A percentile compares a stretch with the other conserved stretches of the same genome.
phyloP scores from a whole-genome alignment of 1,284 basidiomycete species.

The Naganishia albida region DNA sequence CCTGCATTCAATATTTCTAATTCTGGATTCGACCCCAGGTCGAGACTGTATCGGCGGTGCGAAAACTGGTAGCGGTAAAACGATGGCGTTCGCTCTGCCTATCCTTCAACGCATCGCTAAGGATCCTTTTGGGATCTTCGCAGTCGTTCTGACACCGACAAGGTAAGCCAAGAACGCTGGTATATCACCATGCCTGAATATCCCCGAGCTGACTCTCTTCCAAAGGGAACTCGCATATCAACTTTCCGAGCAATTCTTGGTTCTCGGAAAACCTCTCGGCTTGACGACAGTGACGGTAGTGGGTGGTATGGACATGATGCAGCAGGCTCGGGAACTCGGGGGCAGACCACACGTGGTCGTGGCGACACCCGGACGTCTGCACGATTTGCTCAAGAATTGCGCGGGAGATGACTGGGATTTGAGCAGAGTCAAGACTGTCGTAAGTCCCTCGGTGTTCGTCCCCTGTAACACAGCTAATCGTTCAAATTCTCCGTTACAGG shows the following conservation, averaged over 20 bases:
- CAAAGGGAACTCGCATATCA: conserved; percentile 92
- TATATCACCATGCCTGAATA: not conserved
- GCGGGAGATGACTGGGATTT: conserved; percentile 81
- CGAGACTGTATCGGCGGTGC: conserved; percentile 95
- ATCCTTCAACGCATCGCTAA: conserved; percentile 84
- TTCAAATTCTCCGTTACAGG: conserved; percentile 57
- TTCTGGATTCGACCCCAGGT: conserved; percentile 39
- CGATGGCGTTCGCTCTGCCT: conserved; percentile 93
- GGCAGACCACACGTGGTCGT: conserved; percentile 89
- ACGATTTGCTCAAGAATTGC: conserved; percentile 79
- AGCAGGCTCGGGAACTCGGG: conserved; percentile 83
- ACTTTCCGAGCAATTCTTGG: conserved; percentile 92
- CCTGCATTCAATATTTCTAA: not conserved
- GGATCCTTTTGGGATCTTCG: conserved; percentile 93
- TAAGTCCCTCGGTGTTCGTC: conserved; percentile 52
- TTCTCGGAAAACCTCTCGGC: conserved; percentile 78
- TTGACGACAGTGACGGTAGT: conserved; percentile 85
- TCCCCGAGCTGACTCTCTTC: conserved; percentile 1
- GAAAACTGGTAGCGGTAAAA: conserved; percentile 97
- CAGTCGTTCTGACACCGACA: conserved; percentile 90
- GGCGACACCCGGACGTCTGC: conserved; percentile 92
- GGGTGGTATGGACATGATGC: conserved; percentile 98
- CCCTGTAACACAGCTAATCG: not conserved
- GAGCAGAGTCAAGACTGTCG: conserved; percentile 80
- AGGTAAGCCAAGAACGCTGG: conserved; percentile 67